Base-by-base conservation (phyloP, 2,329 filamentous ascomycete species). In the Pseudogymnoascus sp. region DNA sequence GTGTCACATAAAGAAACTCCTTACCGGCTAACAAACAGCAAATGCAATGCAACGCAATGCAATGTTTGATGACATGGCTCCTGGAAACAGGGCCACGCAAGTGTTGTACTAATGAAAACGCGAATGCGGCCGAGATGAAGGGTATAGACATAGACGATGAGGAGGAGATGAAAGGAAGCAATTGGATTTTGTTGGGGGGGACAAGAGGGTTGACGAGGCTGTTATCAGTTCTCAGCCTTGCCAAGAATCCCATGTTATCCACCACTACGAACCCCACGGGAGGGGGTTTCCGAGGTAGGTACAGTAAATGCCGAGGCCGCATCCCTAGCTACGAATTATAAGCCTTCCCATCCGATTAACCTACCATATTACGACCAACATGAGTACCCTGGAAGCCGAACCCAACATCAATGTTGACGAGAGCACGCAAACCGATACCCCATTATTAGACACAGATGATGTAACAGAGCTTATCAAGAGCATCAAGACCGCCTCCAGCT, bases 401-500 rank as follows among this genome's bases (percentile, higher is more conserved):
- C 49, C 49, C 49, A 56, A 34, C 49, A 56, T 34, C 28, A 16
- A 6, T 34, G 49, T 34, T 56, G 49, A 56, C 7, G 49, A 56
- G 21, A 56, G 49, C 49, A 56, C 28, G n/a, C 49, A 56, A 34
- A 56, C 28, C 49, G 49, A 56, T 34, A 3, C 49, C 49, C 49
- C 28, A 21, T 18, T 56, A 34, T 56, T 56, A 56, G 49, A 56
- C 28, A 18, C 49, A 6, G 49, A 56, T 56, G 71, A 71, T 25
- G 65, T 69, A 66, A 49, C 61, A 9, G 65, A 71, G 61, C 63
- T 73, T 14, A 65, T 69, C 46, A 63, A 70, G 49, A 70, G 67
- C 56, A 70, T 72, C 56, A 66, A 69, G 59, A 71, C 72, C 63
- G 65, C 70, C n/a, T 65, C 70, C 59, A 72, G 71, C 14, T 11